phyloP scores from a whole-genome alignment of 225 moss, liverwort and hornwort species.

The Thuidium tamariscinum region DNA sequence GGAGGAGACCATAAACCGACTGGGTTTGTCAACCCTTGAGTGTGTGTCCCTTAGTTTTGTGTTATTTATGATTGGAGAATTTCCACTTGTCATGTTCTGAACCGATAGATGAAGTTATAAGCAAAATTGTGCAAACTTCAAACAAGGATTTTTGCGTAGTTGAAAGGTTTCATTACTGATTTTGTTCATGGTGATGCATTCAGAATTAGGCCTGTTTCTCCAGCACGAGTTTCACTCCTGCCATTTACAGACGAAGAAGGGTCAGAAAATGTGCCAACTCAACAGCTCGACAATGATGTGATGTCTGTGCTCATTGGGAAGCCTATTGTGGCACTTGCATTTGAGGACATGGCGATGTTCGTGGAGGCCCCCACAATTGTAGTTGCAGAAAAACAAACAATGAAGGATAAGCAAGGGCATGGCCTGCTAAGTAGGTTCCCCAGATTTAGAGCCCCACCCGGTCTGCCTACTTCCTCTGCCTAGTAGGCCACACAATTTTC shows the following conservation, averaged over 20 bases:
- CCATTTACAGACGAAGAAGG: not conserved
- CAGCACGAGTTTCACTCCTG: constrained; percentile 29
- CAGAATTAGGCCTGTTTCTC: constrained; percentile 31
- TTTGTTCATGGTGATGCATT: not conserved
- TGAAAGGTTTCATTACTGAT: not conserved
- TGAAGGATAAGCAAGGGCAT: not conserved
- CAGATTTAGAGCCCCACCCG: constrained; percentile 2
- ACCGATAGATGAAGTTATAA: not conserved
- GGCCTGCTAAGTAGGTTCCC: constrained; percentile 9
- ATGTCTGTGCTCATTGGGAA: constrained; percentile 52
- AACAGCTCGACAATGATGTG: constrained; percentile 25
- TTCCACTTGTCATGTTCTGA: not conserved
- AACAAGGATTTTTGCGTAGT: not conserved
- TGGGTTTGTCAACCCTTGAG: not conserved
- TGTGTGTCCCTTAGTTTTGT: not conserved
- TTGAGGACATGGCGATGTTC: constrained; percentile 68
- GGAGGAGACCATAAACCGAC: not conserved
- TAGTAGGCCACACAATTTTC: not conserved
- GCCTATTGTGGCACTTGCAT: constrained; percentile 48
- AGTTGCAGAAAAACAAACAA: not conserved
- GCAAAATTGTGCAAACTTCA: not conserved
- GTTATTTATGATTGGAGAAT: not conserved
- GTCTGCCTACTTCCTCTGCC: constrained; percentile 2
- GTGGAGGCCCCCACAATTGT: constrained; percentile 55
- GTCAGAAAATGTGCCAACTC: not conserved